Evolutionary conservation across 2,329 filamentous ascomycete genomes (phyloP), one percentile per base, ranked within the genome.

Genomic region (Scedosporium minutisporum): DNA sequence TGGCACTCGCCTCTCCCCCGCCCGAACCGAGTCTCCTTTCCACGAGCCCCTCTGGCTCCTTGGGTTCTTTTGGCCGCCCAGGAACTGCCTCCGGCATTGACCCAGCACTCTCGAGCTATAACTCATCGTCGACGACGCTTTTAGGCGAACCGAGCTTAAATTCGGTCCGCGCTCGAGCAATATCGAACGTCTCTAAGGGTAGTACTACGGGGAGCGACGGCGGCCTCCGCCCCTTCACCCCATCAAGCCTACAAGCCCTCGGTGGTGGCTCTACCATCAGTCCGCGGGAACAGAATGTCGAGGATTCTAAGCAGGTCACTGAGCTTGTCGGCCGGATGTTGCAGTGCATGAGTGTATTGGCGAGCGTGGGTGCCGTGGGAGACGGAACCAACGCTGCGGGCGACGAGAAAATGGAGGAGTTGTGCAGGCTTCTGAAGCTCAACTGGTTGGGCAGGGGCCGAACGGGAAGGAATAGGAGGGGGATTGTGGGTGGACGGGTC

Each of bases 301-400:
- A 87, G 71, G 84, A 89, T 69, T 88, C 86, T 58, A 84, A 91
- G 71, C 86, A 95, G 70, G 86, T 97, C 62, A 96, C 95, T 0
- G 93, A 97, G 68, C 96, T 93, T 68, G 93, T 97, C 0, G 95
- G 92, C 0, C 82, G 93, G 60, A 96, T 99, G 91, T 79, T 99
- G 66, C 95, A 99, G 77, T 99, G 95, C 74, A 88, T 97, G 74
- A 93, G 89, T 72, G 92, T 99, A 6, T 80, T 99, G 23, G 90
- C 91, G 3, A 87, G 87, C 65, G 84, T 96, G 12, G 88, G 79
- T 23, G 72, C 70, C 4, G 65, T 63, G 12, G 67, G 66, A 51
- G 67, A 67, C 60, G 65, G 85, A 6, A 85, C 81, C 0, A 84
- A 83, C 9, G 91, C 96, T 66, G 86, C 88, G 44, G 82, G 85